Conservation (phyloP, 1,284 basidiomycete genomes). For the Sporisorium scitamineum region DNA sequence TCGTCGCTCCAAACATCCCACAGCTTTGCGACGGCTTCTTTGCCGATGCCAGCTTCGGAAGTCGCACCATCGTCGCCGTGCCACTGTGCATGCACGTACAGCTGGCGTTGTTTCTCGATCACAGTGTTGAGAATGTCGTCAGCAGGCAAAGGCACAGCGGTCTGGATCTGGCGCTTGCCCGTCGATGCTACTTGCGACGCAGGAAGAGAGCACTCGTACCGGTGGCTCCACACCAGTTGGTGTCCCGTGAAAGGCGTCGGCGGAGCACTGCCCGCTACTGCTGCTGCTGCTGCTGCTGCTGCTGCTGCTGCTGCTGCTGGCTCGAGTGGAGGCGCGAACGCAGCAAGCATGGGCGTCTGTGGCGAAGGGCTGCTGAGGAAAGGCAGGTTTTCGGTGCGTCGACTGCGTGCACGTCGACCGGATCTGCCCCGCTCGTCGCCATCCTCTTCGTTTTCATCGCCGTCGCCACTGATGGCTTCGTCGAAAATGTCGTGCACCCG, state of each 20-base stretch:
- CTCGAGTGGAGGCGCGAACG: neutral
- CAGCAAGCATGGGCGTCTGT: slow-evolving; percentile 17
- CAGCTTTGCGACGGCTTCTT: slow-evolving; percentile 35
- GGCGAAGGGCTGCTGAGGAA: slow-evolving; percentile 52
- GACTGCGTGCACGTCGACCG: slow-evolving; percentile 45
- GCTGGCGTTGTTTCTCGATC: slow-evolving; percentile 44
- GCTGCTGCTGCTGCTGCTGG: neutral
- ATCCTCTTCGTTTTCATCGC: slow-evolving; percentile 36
- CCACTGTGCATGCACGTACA: slow-evolving; percentile 46
- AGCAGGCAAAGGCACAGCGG: slow-evolving; percentile 18
- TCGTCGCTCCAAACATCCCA: slow-evolving; percentile 49
- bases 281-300: slow-evolving; percentile 1
- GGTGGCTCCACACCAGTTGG: slow-evolving; percentile 42
- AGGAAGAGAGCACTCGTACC: slow-evolving; percentile 34
- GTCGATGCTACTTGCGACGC: slow-evolving; percentile 19
- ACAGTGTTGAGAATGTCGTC: slow-evolving; percentile 34
- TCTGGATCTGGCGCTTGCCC: slow-evolving; percentile 43
- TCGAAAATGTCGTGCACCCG: slow-evolving; percentile 40
- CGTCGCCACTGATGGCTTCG: slow-evolving; percentile 32
- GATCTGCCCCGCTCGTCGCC: slow-evolving; percentile 32
- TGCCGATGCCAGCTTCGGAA: slow-evolving; percentile 10
- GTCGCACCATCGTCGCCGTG: slow-evolving; percentile 36
- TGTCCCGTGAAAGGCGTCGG: slow-evolving; percentile 40
- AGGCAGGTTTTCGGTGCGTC: slow-evolving; percentile 49
- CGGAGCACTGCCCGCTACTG: slow-evolving; percentile 15